Percentiles rank a stretch among this genome's conserved stretches.
phyloP scores from a whole-genome alignment of 164 flowering plant genomes.

The Umbellularia californica region DNA sequence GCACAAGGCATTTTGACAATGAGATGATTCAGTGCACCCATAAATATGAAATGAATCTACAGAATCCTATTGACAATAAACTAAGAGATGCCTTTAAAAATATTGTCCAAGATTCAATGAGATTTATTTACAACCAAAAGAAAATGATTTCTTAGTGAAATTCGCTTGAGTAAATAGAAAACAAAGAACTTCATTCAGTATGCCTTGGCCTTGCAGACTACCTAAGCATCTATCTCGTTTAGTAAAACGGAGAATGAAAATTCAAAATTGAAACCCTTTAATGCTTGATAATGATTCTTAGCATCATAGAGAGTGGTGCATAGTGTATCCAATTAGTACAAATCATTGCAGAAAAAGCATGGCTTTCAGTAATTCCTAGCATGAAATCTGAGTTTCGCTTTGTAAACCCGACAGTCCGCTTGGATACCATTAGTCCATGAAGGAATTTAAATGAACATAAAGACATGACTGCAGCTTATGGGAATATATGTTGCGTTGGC shows the following conservation, averaged over 20 bases:
- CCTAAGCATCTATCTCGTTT: no score
- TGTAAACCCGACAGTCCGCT: no score
- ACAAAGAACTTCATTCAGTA: neutral
- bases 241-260: no score
- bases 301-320: no score
- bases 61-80: neutral
- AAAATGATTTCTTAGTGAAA: neutral
- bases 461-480: neutral
- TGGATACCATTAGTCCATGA: neutral
- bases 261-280: no score
- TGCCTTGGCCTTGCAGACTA: no score
- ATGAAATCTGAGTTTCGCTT: no score
- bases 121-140: neutral
- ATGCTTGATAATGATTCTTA: no score
- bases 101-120: neutral
- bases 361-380: no score
- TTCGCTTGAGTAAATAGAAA: neutral
- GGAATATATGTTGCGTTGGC: neutral
- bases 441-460: neutral
- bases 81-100: neutral
- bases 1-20: slow-evolving; percentile 1
- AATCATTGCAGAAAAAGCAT: no score
- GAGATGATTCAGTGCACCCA: neutral
- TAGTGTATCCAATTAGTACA: no score
- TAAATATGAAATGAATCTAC: neutral